Evolutionary conservation across 768 basidiomycete genomes (phyloP).

Genomic region (Pleurotus sapidus): DNA sequence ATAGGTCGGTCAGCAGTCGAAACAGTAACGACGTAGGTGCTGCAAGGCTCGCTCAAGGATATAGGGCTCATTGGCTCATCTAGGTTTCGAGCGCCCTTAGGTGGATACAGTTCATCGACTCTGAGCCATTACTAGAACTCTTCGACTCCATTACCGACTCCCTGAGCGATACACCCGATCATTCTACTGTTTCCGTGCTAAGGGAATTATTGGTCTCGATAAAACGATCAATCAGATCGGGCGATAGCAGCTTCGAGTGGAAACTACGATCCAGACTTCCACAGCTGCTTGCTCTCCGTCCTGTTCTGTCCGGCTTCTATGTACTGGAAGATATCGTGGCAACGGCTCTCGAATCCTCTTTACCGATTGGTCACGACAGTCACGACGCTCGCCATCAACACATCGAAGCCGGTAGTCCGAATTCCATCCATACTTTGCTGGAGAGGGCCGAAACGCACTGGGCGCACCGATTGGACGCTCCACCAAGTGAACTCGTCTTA

Average conservation of each 20-base stretch:
- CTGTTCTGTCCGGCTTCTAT: constrained; percentile 27
- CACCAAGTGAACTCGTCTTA: constrained; percentile 22
- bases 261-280: constrained; percentile 28
- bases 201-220: constrained; percentile 36
- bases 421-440: constrained; percentile 18
- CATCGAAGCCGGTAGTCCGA: constrained; percentile 4
- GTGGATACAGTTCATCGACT: constrained; percentile 59
- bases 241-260: constrained; percentile 17
- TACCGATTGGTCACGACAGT: constrained; percentile 36
- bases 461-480: constrained; percentile 20
- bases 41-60: background rate
- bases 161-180: constrained; percentile 6
- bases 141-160: constrained; percentile 34
- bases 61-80: background rate
- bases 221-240: constrained; percentile 8
- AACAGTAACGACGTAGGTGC: background rate
- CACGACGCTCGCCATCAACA: constrained; percentile 5
- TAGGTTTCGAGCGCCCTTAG: constrained; percentile 26
- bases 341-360: constrained; percentile 31
- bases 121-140: constrained; percentile 36
- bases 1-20: constrained; percentile 1
- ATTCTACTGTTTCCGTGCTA: constrained; percentile 21
- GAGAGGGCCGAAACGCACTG: constrained; percentile 28
- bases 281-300: constrained; percentile 35
- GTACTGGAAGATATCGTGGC: constrained; percentile 50